Base-by-base conservation (phyloP, 202 grass and related monocot species). In the Digitaria exilis region DNA sequence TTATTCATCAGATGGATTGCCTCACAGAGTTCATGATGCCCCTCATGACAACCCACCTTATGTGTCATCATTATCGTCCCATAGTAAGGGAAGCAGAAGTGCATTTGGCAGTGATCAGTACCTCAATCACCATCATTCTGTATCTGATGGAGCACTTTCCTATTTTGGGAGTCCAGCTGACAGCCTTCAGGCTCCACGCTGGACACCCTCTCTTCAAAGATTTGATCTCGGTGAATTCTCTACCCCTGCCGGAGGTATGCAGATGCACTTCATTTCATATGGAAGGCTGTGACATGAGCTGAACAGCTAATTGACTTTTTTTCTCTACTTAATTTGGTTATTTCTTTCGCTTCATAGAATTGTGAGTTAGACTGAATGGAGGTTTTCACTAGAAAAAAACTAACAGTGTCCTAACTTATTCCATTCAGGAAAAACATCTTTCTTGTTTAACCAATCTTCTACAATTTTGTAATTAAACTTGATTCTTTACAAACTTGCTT, bases 171-270 rank as follows among this genome's bases (percentile, higher is more conserved):
- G 93, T 84, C 93, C 96, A 65, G 78, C 91, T 76, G 96, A 99
- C 48, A 90, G 84, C 79, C 72, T 95, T 60, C 92, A 90, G 42
- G 88, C 87, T 65, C 84, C 88, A 69, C 85, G 93, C 30, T 96
- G 93, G 93, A 99, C 96, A 46, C 93, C 93, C 15, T 92, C 89
- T 82, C 65, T 96, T 64, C 96, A 87, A 65, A 96, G 84, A 89
- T 98, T 92, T 75, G 93, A 99, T 90, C 91, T 92, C 17, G 96
- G 81, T 51, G 96, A 99, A 79, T 99, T 96, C 79, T 91, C 92
- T 84, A 99, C 93, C 60, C 93, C 93, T 62, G 69, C 84, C 68
- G 91, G 89, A 96, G 91, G 96, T 98, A 93, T 71, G 50, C 80
- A 45, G 96, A 93, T 71, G 50, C 80, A 45, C 76, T 79, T 39